These are phyloP conservation scores for Gossypium australe DNA, from an alignment of 345 rosid species.

Conservation along the genomic window DNA sequence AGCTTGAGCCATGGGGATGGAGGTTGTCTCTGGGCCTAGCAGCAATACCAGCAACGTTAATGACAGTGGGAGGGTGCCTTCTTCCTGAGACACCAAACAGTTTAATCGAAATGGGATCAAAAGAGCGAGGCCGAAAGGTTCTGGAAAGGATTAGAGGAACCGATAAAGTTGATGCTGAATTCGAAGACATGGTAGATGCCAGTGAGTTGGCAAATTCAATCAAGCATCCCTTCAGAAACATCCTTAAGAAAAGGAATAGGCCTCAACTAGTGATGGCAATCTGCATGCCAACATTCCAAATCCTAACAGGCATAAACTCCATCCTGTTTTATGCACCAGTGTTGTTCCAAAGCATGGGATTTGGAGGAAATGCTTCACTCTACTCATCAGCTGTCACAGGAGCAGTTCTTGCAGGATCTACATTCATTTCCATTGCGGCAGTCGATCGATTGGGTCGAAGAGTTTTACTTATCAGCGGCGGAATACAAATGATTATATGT, in stretches of 20 bases:
- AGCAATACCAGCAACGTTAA: conserved; percentile 67
- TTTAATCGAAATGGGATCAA: conserved; percentile 60
- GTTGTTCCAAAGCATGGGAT: conserved; percentile 88
- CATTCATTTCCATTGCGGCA: conserved; percentile 67
- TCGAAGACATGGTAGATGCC: conserved; percentile 80
- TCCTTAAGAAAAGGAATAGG: conserved; percentile 60
- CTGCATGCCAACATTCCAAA: conserved; percentile 78
- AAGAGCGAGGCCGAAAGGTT: conserved; percentile 54
- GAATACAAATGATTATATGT: conserved; percentile 73
- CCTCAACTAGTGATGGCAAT: conserved; percentile 82
- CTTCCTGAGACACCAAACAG: conserved; percentile 93
- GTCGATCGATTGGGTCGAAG: conserved; percentile 78
- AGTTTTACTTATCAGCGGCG: conserved; percentile 68
- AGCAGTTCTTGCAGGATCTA: conserved; percentile 79
- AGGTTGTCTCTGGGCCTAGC: conserved; percentile 93
- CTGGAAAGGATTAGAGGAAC: conserved; percentile 81
- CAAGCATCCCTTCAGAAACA: conserved; percentile 82
- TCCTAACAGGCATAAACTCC: conserved; percentile 88
- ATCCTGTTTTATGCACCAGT: conserved; percentile 95
- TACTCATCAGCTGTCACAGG: conserved; percentile 94
- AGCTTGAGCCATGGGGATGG: conserved; percentile 90
- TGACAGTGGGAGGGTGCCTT: conserved; percentile 71
- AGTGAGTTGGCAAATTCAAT: conserved; percentile 79
- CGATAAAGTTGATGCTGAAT: conserved; percentile 59
- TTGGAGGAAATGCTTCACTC: conserved; percentile 68